phyloP scores from a whole-genome alignment of 495 filamentous ascomycete species.

The Amniculicola lignicola region DNA sequence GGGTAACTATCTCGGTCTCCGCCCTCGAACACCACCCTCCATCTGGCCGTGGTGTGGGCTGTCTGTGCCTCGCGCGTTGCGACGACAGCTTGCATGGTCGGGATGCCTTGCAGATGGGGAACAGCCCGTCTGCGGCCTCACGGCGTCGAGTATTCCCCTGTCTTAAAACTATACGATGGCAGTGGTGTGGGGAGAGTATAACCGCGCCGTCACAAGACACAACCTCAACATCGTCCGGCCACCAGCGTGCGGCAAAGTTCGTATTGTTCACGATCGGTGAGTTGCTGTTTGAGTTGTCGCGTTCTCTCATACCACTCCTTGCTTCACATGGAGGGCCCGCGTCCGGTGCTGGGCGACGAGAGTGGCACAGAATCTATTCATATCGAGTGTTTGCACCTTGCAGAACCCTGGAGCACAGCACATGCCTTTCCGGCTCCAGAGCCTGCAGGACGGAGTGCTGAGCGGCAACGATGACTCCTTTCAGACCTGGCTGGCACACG shows the following conservation, averaged over 20 bases:
- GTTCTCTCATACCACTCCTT: no score
- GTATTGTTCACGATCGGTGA: slow-evolving; percentile 7
- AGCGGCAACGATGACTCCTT: no score
- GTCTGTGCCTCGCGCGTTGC: no score
- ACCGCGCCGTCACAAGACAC: slow-evolving; percentile 18
- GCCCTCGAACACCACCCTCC: slow-evolving; percentile 2
- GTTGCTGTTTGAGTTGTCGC: slow-evolving; percentile 8
- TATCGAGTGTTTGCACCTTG: no score
- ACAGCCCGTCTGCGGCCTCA: slow-evolving; percentile 9
- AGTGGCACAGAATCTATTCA: no score
- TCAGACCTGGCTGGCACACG: neutral
- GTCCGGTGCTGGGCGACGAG: no score
- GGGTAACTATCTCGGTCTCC: no score
- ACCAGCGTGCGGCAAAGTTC: slow-evolving; percentile 4
- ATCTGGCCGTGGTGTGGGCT: slow-evolving; percentile 12
- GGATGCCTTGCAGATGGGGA: slow-evolving; percentile 14
- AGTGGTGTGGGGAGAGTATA: neutral
- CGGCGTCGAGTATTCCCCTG: slow-evolving; percentile 13
- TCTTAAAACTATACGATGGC: slow-evolving; percentile 10
- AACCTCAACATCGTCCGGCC: neutral
- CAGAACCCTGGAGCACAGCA: no score
- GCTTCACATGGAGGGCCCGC: no score
- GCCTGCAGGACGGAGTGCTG: no score
- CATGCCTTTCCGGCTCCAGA: no score
- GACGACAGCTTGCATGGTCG: slow-evolving; percentile 14